phyloP scores from a whole-genome alignment of 305 asterid genomes.

The Plantago coronopus region DNA sequence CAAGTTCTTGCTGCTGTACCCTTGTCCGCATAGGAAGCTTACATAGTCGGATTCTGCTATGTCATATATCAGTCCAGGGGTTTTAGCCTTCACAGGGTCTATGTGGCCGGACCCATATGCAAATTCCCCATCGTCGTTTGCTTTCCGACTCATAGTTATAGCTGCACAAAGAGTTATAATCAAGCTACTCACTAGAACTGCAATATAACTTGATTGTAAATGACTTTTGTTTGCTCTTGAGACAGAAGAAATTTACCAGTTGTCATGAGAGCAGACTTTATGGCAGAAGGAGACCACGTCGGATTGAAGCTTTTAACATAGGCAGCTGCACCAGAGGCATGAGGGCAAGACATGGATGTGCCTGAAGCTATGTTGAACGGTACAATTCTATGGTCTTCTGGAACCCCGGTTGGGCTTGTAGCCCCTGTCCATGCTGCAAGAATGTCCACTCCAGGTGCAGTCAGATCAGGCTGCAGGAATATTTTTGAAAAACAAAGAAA shows the following conservation, averaged over 20 bases:
- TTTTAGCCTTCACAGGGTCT: constrained; percentile 43
- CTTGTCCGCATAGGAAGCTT: constrained; percentile 62
- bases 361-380: constrained; percentile 57
- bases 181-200: neutral
- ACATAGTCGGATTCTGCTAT: constrained; percentile 41
- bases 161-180: constrained; percentile 27
- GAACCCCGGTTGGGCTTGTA: constrained; percentile 31
- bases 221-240: neutral
- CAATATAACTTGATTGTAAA: neutral
- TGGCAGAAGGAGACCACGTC: constrained; percentile 63
- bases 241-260: constrained; percentile 31
- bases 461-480: constrained; percentile 50
- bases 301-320: constrained; percentile 61
- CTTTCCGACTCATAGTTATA: constrained; percentile 24
- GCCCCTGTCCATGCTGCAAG: constrained; percentile 69
- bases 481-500: neutral
- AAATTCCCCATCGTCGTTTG: constrained; percentile 46
- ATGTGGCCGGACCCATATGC: constrained; percentile 74
- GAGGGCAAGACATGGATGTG: constrained; percentile 75
- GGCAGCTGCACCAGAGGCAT: constrained; percentile 59
- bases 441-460: constrained; percentile 65
- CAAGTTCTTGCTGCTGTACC: constrained; percentile 38
- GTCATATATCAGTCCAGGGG: constrained; percentile 61
- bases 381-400: constrained; percentile 38
- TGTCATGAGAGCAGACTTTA: constrained; percentile 66